Percentiles rank a stretch among this genome's conserved stretches.
Conservation (phyloP, 2,329 filamentous ascomycete species). For the Venturia aucupariae region DNA sequence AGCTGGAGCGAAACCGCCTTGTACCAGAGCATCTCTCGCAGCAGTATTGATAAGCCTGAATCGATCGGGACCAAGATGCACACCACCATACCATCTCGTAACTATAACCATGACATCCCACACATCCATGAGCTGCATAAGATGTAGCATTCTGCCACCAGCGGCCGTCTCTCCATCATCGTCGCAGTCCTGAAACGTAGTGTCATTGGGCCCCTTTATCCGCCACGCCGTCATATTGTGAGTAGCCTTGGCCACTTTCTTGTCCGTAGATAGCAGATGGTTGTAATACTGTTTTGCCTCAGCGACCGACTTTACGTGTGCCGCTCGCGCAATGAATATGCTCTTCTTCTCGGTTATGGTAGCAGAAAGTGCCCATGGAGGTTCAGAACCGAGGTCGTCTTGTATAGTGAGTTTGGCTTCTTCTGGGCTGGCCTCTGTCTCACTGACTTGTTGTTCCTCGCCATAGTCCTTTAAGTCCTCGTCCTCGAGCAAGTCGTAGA, state of each 20-base stretch:
- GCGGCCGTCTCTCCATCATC: slow-evolving; percentile 95
- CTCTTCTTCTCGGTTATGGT: slow-evolving; percentile 74
- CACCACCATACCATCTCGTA: slow-evolving; percentile 88
- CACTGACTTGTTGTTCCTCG: slow-evolving; percentile 15
- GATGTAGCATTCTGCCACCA: slow-evolving; percentile 71
- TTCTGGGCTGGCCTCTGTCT: not conserved
- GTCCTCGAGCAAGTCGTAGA: slow-evolving; percentile 83
- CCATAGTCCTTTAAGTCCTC: slow-evolving; percentile 44
- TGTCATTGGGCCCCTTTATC: slow-evolving; percentile 51
- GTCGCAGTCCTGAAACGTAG: slow-evolving; percentile 78
- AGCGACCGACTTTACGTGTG: slow-evolving; percentile 56
- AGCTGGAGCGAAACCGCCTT: slow-evolving; percentile 59
- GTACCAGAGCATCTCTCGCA: slow-evolving; percentile 74
- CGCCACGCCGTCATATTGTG: slow-evolving; percentile 97
- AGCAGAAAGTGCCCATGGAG: slow-evolving; percentile 65
- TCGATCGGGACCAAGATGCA: slow-evolving; percentile 77
- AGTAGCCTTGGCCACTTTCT: slow-evolving; percentile 74
- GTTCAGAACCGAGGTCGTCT: slow-evolving; percentile 31
- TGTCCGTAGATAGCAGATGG: slow-evolving; percentile 72
- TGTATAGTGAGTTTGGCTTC: slow-evolving; percentile 24
- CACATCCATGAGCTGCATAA: slow-evolving; percentile 90
- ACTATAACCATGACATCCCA: slow-evolving; percentile 93
- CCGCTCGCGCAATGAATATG: slow-evolving; percentile 73
- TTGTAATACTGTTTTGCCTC: slow-evolving; percentile 64
- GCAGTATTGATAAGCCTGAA: slow-evolving; percentile 85